phyloP scores from a whole-genome alignment of 495 filamentous ascomycete genomes.

The Penicillium fimorum region DNA sequence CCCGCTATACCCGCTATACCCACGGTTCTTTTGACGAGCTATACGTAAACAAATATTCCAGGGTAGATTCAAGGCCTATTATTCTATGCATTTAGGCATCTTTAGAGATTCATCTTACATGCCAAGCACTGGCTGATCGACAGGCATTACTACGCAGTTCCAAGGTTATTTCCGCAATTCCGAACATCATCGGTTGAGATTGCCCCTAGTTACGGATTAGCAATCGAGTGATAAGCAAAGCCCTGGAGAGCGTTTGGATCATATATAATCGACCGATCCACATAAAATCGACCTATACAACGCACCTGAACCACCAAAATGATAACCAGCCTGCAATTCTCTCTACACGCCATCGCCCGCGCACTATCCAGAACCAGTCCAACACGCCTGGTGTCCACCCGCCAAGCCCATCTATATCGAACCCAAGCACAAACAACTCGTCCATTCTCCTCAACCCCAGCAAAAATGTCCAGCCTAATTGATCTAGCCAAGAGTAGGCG shows the following conservation, averaged over 20 bases:
- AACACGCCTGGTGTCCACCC: background rate
- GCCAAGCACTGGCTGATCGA: background rate
- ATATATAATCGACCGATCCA: background rate
- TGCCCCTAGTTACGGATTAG: background rate
- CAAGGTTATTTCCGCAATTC: background rate
- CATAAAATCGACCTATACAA: background rate
- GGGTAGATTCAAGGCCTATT: background rate
- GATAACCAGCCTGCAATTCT: background rate
- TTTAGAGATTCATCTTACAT: background rate
- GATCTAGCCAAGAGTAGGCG: slow-evolving; percentile 44
- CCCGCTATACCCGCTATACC: background rate
- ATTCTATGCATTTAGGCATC: background rate
- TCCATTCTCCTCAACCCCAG: slow-evolving; percentile 4
- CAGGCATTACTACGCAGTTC: no score
- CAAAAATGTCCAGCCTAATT: slow-evolving; percentile 35
- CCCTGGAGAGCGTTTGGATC: background rate
- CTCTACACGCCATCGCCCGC: background rate
- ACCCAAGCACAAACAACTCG: background rate
- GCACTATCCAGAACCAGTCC: background rate
- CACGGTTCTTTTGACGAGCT: background rate
- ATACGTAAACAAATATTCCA: background rate
- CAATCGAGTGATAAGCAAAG: background rate
- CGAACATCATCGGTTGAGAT: background rate
- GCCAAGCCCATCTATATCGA: background rate
- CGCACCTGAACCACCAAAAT: background rate